Evolutionary conservation across 805 yeast species (phyloP).

Genomic region (Lipomyces kockii): DNA sequence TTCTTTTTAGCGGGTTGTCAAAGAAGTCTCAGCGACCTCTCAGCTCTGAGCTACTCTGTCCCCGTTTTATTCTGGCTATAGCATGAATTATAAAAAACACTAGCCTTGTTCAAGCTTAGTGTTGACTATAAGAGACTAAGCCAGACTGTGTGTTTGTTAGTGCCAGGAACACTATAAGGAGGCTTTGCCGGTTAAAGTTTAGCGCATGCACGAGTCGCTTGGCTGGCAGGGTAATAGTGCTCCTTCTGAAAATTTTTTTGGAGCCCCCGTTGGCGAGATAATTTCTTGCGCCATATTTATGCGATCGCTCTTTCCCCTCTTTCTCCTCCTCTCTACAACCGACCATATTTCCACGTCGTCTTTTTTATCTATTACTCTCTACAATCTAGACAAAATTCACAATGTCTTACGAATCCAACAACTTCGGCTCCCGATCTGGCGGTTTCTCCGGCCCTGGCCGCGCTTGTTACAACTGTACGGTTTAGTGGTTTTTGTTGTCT

Average conservation of each 20-base stretch:
- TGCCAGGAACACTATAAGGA: not conserved
- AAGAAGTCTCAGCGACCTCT: not conserved
- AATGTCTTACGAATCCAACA: constrained; percentile 22
- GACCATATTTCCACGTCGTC: not conserved
- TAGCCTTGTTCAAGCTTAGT: not conserved
- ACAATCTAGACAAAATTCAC: not conserved
- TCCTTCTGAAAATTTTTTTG: not conserved
- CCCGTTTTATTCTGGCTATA: too few relatives aligned
- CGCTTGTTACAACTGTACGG: constrained; percentile 37
- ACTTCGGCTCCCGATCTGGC: constrained; percentile 18
- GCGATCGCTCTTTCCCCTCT: not conserved
- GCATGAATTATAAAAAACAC: not conserved
- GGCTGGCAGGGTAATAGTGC: not conserved
- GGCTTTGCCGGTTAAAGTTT: not conserved
- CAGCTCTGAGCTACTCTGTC: too few relatives aligned
- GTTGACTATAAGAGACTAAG: not conserved
- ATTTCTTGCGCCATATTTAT: not conserved
- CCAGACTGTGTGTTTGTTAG: not conserved
- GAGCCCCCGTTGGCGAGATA: not conserved
- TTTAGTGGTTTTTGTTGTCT: constrained; percentile 15
- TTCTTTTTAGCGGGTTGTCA: not conserved
- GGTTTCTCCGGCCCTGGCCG: constrained; percentile 30
- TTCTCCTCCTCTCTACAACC: not conserved
- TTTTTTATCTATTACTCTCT: not conserved
- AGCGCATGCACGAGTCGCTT: not conserved